Conservation (phyloP, 371 early-diverging fungal genomes). For the Batkoa obscura region DNA sequence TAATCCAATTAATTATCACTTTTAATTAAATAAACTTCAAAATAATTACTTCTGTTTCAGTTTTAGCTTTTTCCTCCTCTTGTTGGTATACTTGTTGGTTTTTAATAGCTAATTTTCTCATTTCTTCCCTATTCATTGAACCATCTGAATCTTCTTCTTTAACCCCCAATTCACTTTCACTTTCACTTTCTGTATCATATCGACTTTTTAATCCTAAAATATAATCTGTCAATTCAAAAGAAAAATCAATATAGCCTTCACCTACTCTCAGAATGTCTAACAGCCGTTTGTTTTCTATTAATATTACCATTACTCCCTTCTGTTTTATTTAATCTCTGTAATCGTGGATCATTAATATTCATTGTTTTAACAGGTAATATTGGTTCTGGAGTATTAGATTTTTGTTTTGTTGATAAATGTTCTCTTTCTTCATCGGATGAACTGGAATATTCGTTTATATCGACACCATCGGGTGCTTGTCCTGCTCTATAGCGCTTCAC, state of each 20-base stretch:
- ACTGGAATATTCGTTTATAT: background rate
- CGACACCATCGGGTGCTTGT: constrained; percentile 4
- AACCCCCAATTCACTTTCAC: background rate
- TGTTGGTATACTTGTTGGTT: constrained; percentile 10
- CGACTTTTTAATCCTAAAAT: background rate
- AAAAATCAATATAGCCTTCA: too few relatives aligned
- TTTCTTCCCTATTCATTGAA: background rate
- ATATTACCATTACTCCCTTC: background rate
- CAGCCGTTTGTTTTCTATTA: too few relatives aligned
- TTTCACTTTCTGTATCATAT: background rate
- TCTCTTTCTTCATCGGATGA: background rate
- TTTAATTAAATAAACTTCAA: too few relatives aligned
- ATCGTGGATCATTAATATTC: background rate
- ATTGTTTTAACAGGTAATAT: background rate
- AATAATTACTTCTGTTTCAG: too few relatives aligned
- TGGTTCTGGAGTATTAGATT: background rate
- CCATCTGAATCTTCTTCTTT: background rate
- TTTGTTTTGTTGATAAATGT: background rate
- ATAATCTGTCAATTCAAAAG: too few relatives aligned
- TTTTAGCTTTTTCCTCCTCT: constrained; percentile 8
- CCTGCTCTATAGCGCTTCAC: background rate
- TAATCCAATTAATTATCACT: too few relatives aligned
- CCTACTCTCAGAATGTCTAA: too few relatives aligned
- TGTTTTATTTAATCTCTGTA: constrained; percentile 1
- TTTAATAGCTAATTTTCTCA: too few relatives aligned